Conservation (phyloP, 345 rosid genomes). For the Murraya paniculata region DNA sequence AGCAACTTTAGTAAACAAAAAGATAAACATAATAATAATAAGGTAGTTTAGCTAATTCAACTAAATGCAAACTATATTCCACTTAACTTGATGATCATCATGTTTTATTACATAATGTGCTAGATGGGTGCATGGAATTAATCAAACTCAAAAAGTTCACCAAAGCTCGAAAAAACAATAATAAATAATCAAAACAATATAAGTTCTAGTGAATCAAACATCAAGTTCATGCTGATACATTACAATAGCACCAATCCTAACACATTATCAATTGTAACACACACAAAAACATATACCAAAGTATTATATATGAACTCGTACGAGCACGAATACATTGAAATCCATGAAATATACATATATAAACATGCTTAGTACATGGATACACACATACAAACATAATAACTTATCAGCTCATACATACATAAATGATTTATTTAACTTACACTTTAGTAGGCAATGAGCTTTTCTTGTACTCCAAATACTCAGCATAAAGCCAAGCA, state of each 20-base stretch:
- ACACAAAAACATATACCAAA: neutral
- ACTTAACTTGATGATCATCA: neutral
- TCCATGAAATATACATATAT: neutral
- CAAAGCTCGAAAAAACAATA: neutral
- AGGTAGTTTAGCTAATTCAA: neutral
- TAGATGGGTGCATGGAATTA: neutral
- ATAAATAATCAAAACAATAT: too few relatives aligned
- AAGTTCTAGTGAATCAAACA: neutral
- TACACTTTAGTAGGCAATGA: constrained; percentile 58
- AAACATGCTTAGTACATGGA: neutral
- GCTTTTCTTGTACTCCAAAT: constrained; percentile 59
- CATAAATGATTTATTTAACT: constrained; percentile 13
- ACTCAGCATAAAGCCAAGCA: constrained; percentile 86
- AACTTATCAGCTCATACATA: neutral
- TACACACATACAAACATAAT: neutral
- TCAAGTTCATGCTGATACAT: neutral
- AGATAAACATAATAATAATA: too few relatives aligned
- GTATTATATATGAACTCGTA: neutral
- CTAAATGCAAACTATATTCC: neutral
- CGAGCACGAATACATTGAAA: neutral
- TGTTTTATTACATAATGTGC: neutral
- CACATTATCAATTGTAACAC: neutral
- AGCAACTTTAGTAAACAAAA: constrained; percentile 4
- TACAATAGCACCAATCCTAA: neutral
- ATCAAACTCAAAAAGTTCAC: neutral